Evolutionary conservation across 2,329 filamentous ascomycete genomes (phyloP).

Genomic region (Colletotrichum sp.): DNA sequence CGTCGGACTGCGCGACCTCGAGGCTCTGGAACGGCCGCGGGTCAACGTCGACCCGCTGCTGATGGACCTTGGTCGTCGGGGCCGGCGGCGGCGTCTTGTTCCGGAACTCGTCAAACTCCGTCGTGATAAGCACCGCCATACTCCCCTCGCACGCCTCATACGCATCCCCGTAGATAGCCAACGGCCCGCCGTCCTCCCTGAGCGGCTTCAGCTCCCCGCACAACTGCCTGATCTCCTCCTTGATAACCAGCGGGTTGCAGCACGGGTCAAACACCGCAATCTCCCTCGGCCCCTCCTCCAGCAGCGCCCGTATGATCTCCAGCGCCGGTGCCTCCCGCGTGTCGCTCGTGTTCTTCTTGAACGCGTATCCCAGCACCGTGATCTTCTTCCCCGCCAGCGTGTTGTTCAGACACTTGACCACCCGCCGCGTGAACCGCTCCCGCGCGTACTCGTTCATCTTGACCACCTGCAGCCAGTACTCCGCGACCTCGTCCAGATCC

Average conservation of each 20-base stretch:
- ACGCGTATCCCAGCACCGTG: slow-evolving; percentile 75
- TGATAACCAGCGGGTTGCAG: slow-evolving; percentile 56
- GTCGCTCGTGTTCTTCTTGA: slow-evolving; percentile 81
- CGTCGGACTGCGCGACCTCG: slow-evolving; percentile 46
- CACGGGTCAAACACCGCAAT: slow-evolving; percentile 73
- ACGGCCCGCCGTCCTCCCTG: slow-evolving; percentile 44
- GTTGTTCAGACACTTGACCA: slow-evolving; percentile 71
- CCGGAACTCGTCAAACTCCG: slow-evolving; percentile 62
- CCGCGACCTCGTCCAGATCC: slow-evolving; percentile 71
- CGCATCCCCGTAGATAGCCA: slow-evolving; percentile 52
- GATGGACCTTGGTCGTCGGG: slow-evolving; percentile 22
- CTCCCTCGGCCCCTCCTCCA: slow-evolving; percentile 68
- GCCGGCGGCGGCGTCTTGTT: slow-evolving; percentile 30
- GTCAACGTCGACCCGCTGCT: slow-evolving; percentile 37
- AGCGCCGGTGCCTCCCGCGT: slow-evolving; percentile 74
- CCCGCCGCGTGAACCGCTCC: slow-evolving; percentile 68
- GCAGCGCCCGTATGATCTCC: slow-evolving; percentile 68
- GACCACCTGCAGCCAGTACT: slow-evolving; percentile 77
- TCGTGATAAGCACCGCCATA: slow-evolving; percentile 58
- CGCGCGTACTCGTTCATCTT: slow-evolving; percentile 79
- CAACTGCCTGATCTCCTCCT: slow-evolving; percentile 53
- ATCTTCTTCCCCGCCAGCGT: slow-evolving; percentile 75
- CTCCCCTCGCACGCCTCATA: slow-evolving; percentile 53
- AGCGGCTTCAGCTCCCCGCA: slow-evolving; percentile 32
- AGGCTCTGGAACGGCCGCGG: slow-evolving; percentile 48